These are phyloP conservation scores for Yamadazyma tumulicola DNA, from an alignment of 805 yeast genomes.

Conservation along the genomic window DNA sequence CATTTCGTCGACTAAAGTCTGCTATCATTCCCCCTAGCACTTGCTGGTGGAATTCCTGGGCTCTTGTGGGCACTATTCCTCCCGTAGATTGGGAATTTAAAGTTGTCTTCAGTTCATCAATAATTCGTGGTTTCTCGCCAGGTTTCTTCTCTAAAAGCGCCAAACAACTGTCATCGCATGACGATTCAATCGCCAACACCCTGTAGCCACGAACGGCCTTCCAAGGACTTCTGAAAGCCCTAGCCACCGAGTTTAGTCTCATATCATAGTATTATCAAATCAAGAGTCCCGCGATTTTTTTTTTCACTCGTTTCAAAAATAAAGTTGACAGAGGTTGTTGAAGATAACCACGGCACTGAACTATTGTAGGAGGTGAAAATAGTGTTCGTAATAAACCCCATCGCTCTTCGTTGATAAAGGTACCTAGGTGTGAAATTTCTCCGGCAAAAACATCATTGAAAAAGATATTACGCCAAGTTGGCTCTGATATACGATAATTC, in stretches of 20 bases:
- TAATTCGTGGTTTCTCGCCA: conserved; percentile 36
- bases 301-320: not conserved
- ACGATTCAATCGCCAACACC: conserved; percentile 84
- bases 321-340: too few relatives aligned
- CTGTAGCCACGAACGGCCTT: conserved; percentile 33
- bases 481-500: too few relatives aligned
- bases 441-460: too few relatives aligned
- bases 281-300: not conserved
- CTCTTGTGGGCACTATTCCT: conserved; percentile 85
- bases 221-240: not conserved
- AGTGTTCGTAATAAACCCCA: too few relatives aligned
- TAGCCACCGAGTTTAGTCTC: too few relatives aligned
- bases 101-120: conserved; percentile 63
- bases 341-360: too few relatives aligned
- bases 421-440: too few relatives aligned
- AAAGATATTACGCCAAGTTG: too few relatives aligned
- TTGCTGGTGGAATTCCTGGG: conserved; percentile 73
- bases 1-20: conserved; percentile 38
- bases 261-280: not conserved
- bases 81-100: conserved; percentile 65
- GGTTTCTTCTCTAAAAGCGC: conserved; percentile 59
- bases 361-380: too few relatives aligned
- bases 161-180: conserved; percentile 94
- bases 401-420: too few relatives aligned
- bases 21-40: conserved; percentile 50